These are phyloP conservation scores for Jatropha curcas DNA, from an alignment of 345 rosid species.

Conservation along the genomic window DNA sequence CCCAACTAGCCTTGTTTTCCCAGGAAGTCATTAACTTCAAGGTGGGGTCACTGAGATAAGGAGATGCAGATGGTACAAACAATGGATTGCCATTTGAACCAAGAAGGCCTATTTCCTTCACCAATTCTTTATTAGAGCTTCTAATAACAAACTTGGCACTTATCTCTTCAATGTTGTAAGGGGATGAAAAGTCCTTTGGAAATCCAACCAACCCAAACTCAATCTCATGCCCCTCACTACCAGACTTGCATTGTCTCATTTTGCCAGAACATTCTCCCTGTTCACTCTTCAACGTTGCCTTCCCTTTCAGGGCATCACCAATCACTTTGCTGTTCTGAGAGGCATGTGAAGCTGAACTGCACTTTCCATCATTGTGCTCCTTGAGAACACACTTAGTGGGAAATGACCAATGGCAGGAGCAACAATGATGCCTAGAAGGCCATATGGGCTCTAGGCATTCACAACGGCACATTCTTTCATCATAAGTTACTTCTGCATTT, in stretches of 20 bases:
- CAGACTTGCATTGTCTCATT: background rate
- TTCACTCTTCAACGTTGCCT: conserved; percentile 8
- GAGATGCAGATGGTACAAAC: conserved; percentile 28
- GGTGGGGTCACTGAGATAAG: conserved; percentile 32
- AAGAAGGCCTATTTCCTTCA: conserved; percentile 40
- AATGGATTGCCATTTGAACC: conserved; percentile 40
- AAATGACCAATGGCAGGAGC: conserved; percentile 33
- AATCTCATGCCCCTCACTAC: conserved; percentile 16
- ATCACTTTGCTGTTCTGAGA: conserved; percentile 4
- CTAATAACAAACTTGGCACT: conserved; percentile 31
- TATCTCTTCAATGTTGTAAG: conserved; percentile 35
- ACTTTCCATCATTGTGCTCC: conserved; percentile 29
- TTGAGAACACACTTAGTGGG: conserved; percentile 20
- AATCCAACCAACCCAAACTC: conserved; percentile 13
- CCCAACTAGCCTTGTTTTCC: conserved; percentile 11
- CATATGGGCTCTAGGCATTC: conserved; percentile 39
- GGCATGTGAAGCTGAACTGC: conserved; percentile 13
- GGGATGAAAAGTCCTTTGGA: conserved; percentile 21
- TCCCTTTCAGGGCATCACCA: conserved; percentile 12
- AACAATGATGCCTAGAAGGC: conserved; percentile 37
- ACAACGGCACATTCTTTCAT: conserved; percentile 27
- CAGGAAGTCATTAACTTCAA: conserved; percentile 20
- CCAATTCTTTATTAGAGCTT: conserved; percentile 36
- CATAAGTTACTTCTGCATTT: conserved; percentile 1
- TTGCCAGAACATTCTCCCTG: conserved; percentile 13